Base-by-base conservation (phyloP, 208 protist species). In the Wallacemonas sp. region DNA sequence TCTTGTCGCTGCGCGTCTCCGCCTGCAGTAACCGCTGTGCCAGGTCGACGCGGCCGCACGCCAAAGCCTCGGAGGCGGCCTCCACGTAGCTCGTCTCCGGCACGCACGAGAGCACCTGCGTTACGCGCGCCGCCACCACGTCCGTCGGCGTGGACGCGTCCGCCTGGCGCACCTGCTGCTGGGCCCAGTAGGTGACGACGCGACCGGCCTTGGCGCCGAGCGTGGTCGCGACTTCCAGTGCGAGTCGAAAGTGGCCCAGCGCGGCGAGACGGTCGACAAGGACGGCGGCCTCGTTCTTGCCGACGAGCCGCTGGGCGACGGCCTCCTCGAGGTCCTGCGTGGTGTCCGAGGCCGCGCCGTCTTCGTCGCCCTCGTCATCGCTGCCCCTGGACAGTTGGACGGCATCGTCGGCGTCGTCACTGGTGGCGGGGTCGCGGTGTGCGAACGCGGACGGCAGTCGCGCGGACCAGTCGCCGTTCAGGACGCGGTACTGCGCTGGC, bases 1-100 rank as follows among this genome's bases (percentile, higher is more conserved):
- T 67, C 29, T 44, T 39, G 54, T 70, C 64, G 26, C 59, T 48
- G 33, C 65, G 72, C 42, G 70, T 54, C 64, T 88, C 82, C 18
- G 75, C 72, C 39, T 76, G 70, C 20, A 88, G 75, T 42, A 88
- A 70, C 2, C 55, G 64, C 4, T 82, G 59, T 3, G 78, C 77
- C 38, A 88, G 63, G 20, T 59, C 59, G 0, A 50, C 3, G 16
- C 75, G 67, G 26, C 75, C 71, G 5, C 57, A 45, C 8, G 14
- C 46, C 26, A 76, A 52, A 23, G 82, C 82, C 18, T 61, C 45
- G n/a, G 65, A 44, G n/a, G 82, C 74, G 8, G 71, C 45, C n/a
- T 82, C 77, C 11, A 84, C 28, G 62, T 73, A 85, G 61, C 76
- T 80, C 8, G 70, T 67, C 4, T 44, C 61, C 1, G 74, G 50